phyloP scores from a whole-genome alignment of 2,329 filamentous ascomycete species.

The Macroventuria anomochaeta region DNA sequence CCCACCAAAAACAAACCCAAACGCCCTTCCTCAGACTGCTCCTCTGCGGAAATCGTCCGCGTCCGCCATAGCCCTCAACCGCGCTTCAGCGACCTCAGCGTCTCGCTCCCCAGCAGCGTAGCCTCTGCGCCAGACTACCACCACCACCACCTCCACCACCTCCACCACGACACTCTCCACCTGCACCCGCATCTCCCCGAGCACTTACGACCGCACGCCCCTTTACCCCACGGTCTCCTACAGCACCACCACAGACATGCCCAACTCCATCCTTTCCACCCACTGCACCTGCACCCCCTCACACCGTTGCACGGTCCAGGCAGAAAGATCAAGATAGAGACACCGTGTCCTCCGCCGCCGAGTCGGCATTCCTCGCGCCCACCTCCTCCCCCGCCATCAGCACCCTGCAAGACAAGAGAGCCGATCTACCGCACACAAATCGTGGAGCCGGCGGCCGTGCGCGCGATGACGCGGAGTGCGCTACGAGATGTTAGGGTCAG shows the following conservation, averaged over 20 bases:
- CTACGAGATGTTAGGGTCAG: constrained; percentile 28
- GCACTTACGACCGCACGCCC: constrained; percentile 33
- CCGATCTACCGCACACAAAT: constrained; percentile 42
- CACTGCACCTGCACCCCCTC: constrained; percentile 36
- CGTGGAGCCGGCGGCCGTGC: constrained; percentile 32
- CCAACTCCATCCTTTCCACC: constrained; percentile 30
- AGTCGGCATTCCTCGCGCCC: constrained; percentile 9
- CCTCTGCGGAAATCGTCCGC: constrained; percentile 37
- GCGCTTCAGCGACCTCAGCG: constrained; percentile 32
- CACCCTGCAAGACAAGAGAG: constrained; percentile 17
- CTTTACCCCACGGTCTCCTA: constrained; percentile 18
- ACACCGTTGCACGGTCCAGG: constrained; percentile 28
- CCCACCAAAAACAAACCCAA: constrained; percentile 31
- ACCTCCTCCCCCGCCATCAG: constrained; percentile 11
- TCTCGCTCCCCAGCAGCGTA: constrained; percentile 29
- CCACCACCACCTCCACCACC: constrained; percentile 17
- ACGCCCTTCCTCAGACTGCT: constrained; percentile 10
- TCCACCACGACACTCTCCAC: constrained; percentile 13
- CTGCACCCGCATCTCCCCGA: constrained; percentile 26
- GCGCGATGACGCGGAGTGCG: constrained; percentile 36
- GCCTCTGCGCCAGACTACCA: constrained; percentile 1
- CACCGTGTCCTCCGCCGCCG: constrained; percentile 22
- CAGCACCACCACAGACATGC: constrained; percentile 30
- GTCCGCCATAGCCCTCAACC: constrained; percentile 29
- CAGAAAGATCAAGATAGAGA: constrained; percentile 13